A percentile compares a stretch with the other conserved stretches of the same genome.
Evolutionary conservation across 169 alveolate genomes (phyloP).

Genomic region (Babesia gibsoni): DNA sequence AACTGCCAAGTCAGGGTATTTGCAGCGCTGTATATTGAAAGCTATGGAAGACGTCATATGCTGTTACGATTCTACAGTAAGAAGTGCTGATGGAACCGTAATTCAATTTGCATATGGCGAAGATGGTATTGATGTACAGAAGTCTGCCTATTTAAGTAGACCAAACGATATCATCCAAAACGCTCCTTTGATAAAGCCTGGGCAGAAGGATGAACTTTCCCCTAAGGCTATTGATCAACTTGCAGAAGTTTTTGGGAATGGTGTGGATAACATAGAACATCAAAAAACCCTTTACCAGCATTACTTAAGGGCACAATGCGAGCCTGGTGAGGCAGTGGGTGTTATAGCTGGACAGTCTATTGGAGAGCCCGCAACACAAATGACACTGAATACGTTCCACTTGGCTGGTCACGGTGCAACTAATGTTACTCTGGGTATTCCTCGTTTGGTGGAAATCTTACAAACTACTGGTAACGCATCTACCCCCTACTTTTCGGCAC

Average conservation of each 20-base stretch:
- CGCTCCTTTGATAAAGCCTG: conserved; percentile 22
- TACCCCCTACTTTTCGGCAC: conserved; percentile 73
- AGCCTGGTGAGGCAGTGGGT: conserved; percentile 99
- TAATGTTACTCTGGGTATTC: conserved; percentile 99
- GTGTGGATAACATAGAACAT: background rate
- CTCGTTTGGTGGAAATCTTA: conserved; percentile 96
- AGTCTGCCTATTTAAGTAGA: conserved; percentile 84
- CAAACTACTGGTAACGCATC: conserved; percentile 79
- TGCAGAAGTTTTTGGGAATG: background rate
- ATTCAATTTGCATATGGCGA: conserved; percentile 97
- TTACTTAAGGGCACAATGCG: conserved; percentile 59
- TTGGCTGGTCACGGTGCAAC: conserved; percentile 99
- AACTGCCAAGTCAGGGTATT: conserved; percentile 96
- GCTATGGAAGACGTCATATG: conserved; percentile 92
- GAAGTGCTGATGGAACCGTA: conserved; percentile 93
- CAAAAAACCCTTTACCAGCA: conserved; percentile 42
- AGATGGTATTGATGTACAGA: conserved; percentile 93
- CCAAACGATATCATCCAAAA: conserved; percentile 74
- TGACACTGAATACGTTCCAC: conserved; percentile 99
- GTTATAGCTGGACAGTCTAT: conserved; percentile 97
- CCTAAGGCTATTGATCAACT: conserved; percentile 26
- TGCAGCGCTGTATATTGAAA: conserved; percentile 96
- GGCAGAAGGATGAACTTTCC: conserved; percentile 33
- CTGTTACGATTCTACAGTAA: conserved; percentile 95
- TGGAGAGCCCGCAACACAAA: conserved; percentile 99